These are phyloP conservation scores for Fragaria vesca DNA, from an alignment of 306 rosid species.

Conservation along the genomic window DNA sequence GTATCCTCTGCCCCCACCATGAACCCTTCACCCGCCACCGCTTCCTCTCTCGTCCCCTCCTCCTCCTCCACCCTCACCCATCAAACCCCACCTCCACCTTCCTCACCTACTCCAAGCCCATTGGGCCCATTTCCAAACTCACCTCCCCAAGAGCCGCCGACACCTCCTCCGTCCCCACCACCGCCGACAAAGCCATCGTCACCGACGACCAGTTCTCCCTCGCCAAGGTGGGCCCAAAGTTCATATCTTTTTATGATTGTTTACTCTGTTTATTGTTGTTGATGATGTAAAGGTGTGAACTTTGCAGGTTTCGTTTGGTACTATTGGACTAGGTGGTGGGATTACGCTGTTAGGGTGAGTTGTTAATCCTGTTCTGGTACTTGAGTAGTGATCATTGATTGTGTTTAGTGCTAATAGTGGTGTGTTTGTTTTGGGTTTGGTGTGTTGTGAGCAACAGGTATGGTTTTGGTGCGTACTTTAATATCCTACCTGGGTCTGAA, in stretches of 20 bases:
- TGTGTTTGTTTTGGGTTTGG: neutral
- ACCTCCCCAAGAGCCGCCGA: slow-evolving; percentile 59
- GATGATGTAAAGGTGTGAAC: neutral
- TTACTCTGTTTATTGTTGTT: neutral
- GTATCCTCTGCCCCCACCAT: slow-evolving; percentile 14
- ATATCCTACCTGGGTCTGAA: slow-evolving; percentile 88
- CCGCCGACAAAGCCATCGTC: slow-evolving; percentile 37
- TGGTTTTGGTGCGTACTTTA: slow-evolving; percentile 97
- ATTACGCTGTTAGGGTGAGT: slow-evolving; percentile 73
- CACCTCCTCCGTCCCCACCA: slow-evolving; percentile 43
- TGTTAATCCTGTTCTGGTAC: slow-evolving; percentile 1
- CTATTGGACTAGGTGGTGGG: slow-evolving; percentile 73
- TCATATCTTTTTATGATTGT: neutral
- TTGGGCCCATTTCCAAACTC: slow-evolving; percentile 13
- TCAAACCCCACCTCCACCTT: slow-evolving; percentile 14
- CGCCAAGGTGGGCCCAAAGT: slow-evolving; percentile 47
- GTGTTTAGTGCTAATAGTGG: neutral
- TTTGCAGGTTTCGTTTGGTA: slow-evolving; percentile 85
- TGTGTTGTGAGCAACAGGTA: slow-evolving; percentile 42
- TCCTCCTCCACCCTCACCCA: neutral
- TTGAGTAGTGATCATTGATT: neutral
- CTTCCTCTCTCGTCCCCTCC: slow-evolving; percentile 22
- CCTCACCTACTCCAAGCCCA: slow-evolving; percentile 27
- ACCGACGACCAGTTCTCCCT: slow-evolving; percentile 67
- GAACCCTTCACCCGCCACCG: slow-evolving; percentile 20